phyloP scores from a whole-genome alignment of 192 early-diverging fungal species.

The Thamnidium elegans region DNA sequence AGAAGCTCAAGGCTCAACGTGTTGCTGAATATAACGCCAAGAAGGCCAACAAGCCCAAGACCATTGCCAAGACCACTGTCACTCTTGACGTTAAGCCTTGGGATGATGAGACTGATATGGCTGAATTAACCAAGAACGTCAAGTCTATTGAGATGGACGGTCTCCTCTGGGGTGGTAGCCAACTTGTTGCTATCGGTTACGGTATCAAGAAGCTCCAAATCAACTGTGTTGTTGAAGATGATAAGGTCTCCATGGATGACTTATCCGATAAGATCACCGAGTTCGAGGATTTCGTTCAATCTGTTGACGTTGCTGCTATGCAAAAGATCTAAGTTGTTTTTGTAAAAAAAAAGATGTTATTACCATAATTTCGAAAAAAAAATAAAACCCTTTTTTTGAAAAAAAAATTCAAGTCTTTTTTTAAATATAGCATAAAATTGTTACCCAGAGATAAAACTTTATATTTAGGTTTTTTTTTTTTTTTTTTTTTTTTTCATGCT shows the following conservation, averaged over 20 bases:
- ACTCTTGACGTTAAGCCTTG: conserved; percentile 96
- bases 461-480: too few relatives aligned
- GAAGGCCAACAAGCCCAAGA: conserved; percentile 87
- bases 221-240: conserved; percentile 89
- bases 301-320: conserved; percentile 85
- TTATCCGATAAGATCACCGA: conserved; percentile 75
- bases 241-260: conserved; percentile 85
- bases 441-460: too few relatives aligned
- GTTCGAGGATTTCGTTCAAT: conserved; percentile 88
- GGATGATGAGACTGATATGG: conserved; percentile 95
- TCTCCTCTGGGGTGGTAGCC: conserved; percentile 81
- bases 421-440: too few relatives aligned
- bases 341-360: too few relatives aligned
- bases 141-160: conserved; percentile 80
- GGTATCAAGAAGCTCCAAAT: conserved; percentile 97
- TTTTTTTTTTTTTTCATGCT: too few relatives aligned
- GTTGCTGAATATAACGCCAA: conserved; percentile 87
- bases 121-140: conserved; percentile 69
- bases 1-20: conserved; percentile 83
- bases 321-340: conserved; percentile 74
- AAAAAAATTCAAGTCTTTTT: too few relatives aligned
- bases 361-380: not conserved
- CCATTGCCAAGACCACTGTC: conserved; percentile 89
- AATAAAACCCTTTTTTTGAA: not conserved
- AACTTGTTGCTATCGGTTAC: conserved; percentile 84